Evolutionary conservation across 2,329 filamentous ascomycete species (phyloP), one percentile per base, ranked within the genome.

Genomic region (Neonectria punicea): DNA sequence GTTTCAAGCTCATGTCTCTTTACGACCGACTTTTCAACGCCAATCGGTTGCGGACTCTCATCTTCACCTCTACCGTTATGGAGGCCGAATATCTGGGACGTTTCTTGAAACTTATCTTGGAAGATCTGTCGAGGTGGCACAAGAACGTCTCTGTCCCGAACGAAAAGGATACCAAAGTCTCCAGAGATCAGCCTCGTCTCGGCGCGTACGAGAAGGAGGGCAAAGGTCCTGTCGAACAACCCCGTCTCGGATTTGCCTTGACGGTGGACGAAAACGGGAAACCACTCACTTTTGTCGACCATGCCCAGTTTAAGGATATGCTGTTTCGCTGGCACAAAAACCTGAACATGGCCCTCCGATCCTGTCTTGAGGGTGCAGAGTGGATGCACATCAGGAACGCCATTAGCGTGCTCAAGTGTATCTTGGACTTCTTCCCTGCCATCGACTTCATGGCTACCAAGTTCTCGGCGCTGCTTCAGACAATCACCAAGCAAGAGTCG

Each of bases 331-430:
- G 95, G 94, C 97, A 99, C 79, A 90, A 91, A 73, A 89, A 92
- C 68, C 82, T 99, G 47, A 92, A 92, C 72, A 87, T 84, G 54
- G 93, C 95, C 2, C 83, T 99, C 59, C 94, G 94, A 76, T 87
- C 87, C 41, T 98, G 95, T 76, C 85, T 99, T 51, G 89, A 89
- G 18, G 91, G 91, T 30, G 90, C 88, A 34, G 95, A 98, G 79
- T 99, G 96, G 87, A 98, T 98, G 92, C 94, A 98, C 78, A 97
- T 98, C 76, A 90, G 95, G 60, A 99, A 99, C 77, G 93, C 94
- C 49, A 97, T 98, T 70, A 96, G 92, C 63, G 86, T 98, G 4
- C 84, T 99, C 64, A 97, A 96, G 76, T 87, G 89, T 11, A 86
- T 97, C 53, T 87, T 93, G 25, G 89, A 93, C 55, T 87, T 90